Evolutionary conservation across 805 yeast genomes (phyloP).

Genomic region (Zygosaccharomyces bisporus): DNA sequence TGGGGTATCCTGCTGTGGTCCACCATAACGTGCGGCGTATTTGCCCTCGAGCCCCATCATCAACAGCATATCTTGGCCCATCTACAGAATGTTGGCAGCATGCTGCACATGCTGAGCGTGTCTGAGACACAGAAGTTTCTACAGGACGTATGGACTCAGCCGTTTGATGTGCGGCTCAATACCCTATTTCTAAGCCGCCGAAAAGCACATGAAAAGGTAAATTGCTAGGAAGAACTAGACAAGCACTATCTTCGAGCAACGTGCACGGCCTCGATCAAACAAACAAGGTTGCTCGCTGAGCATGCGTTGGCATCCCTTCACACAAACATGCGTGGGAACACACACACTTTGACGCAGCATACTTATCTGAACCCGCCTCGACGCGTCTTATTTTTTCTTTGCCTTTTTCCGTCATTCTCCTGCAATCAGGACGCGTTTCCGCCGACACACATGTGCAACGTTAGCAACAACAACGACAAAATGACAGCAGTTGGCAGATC

Average conservation of each 20-base stretch:
- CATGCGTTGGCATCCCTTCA: too few relatives aligned
- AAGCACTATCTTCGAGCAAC: too few relatives aligned
- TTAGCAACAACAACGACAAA: neutral
- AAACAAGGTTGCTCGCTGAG: too few relatives aligned
- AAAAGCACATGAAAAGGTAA: conserved; percentile 8
- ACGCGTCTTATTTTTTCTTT: too few relatives aligned
- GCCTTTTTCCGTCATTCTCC: neutral
- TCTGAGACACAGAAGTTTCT: conserved; percentile 12
- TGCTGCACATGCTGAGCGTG: conserved; percentile 12
- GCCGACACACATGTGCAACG: neutral
- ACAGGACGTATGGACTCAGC: conserved; percentile 13
- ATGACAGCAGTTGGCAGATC: neutral
- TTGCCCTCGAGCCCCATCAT: conserved; percentile 9
- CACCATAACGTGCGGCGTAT: conserved; percentile 14
- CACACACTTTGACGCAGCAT: too few relatives aligned
- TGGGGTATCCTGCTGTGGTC: conserved; percentile 21
- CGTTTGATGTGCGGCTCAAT: conserved; percentile 8
- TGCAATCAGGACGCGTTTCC: too few relatives aligned
- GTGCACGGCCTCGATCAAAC: too few relatives aligned
- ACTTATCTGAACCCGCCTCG: too few relatives aligned
- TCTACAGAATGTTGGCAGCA: conserved; percentile 12
- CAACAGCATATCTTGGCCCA: conserved; percentile 10
- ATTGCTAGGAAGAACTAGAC: conserved; percentile 5
- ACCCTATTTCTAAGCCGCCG: conserved; percentile 10
- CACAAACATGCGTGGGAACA: too few relatives aligned